Conservation (phyloP, 371 early-diverging fungal genomes). For the Phascolomyces articulosus region DNA sequence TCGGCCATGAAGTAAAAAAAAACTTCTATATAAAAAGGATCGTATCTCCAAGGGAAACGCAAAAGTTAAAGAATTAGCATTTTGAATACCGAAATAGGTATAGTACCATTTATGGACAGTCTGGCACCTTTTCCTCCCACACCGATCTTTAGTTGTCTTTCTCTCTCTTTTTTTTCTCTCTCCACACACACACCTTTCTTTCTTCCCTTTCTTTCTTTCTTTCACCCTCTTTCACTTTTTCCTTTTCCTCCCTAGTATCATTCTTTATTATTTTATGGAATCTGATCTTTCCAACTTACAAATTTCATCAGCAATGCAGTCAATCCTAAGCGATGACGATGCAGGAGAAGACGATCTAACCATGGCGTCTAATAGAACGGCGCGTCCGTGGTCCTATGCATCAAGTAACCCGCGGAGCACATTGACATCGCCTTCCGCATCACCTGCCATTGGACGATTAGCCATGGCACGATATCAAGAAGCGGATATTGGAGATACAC, state of each 20-base stretch:
- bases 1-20: no score
- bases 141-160: not conserved
- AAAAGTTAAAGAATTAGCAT: not conserved
- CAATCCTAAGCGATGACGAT: conserved; percentile 4
- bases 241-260: not conserved
- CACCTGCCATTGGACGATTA: conserved; percentile 2
- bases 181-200: not conserved
- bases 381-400: conserved; percentile 20
- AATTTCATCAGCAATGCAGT: conserved; percentile 8
- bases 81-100: not conserved
- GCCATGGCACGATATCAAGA: conserved; percentile 23
- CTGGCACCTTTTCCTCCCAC: no score
- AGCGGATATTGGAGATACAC: conserved; percentile 45
- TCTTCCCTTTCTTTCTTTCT: not conserved
- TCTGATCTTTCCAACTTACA: conserved; percentile 10
- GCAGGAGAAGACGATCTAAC: not conserved
- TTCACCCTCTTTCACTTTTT: conserved; percentile 3
- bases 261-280: conserved; percentile 5
- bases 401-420: conserved; percentile 4
- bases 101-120: not conserved
- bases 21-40: no score
- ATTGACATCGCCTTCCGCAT: conserved; percentile 11
- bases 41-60: not conserved
- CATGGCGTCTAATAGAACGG: not conserved
- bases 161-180: not conserved